Conservation (phyloP, 495 filamentous ascomycete species). For the Cairneyella variabilis region DNA sequence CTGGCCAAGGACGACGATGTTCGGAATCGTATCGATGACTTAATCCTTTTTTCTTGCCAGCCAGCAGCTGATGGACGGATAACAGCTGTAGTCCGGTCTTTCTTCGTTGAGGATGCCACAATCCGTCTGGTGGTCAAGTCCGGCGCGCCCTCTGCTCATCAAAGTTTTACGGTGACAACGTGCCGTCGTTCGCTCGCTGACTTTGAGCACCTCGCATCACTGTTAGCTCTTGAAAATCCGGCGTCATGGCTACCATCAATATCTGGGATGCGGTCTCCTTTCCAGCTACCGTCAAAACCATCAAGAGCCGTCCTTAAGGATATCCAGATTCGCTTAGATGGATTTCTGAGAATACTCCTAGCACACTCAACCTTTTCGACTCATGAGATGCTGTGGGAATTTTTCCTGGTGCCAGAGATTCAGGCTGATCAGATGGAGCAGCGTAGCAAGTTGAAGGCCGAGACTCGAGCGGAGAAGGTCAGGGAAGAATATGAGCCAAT, state of each 20-base stretch:
- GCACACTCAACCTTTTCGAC: conserved; percentile 91
- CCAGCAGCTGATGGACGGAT: conserved; percentile 73
- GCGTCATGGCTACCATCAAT: conserved; percentile 90
- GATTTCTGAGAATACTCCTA: conserved; percentile 80
- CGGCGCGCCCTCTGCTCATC: conserved; percentile 61
- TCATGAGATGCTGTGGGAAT: conserved; percentile 98
- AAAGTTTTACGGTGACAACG: conserved; percentile 87
- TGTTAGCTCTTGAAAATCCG: conserved; percentile 88
- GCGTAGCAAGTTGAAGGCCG: conserved; percentile 80
- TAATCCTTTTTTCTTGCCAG: conserved; percentile 74
- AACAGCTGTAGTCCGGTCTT: conserved; percentile 92
- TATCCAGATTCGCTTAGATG: conserved; percentile 81
- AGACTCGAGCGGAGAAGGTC: conserved; percentile 75
- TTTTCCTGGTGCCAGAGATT: conserved; percentile 94
- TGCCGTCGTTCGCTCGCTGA: conserved; percentile 86
- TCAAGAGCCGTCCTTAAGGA: conserved; percentile 83
- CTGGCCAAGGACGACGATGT: conserved; percentile 98
- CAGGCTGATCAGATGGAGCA: conserved; percentile 87
- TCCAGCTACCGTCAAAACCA: conserved; percentile 88
- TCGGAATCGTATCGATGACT: conserved; percentile 90
- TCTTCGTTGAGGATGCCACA: conserved; percentile 95
- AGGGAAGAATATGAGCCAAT: conserved; percentile 83
- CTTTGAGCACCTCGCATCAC: conserved; percentile 85
- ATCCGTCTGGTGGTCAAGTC: conserved; percentile 93
- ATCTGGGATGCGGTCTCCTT: conserved; percentile 76